A percentile compares a stretch with the other conserved stretches of the same genome.
Evolutionary conservation across 1,284 basidiomycete species (phyloP).

Genomic region (Mycena sp.): DNA sequence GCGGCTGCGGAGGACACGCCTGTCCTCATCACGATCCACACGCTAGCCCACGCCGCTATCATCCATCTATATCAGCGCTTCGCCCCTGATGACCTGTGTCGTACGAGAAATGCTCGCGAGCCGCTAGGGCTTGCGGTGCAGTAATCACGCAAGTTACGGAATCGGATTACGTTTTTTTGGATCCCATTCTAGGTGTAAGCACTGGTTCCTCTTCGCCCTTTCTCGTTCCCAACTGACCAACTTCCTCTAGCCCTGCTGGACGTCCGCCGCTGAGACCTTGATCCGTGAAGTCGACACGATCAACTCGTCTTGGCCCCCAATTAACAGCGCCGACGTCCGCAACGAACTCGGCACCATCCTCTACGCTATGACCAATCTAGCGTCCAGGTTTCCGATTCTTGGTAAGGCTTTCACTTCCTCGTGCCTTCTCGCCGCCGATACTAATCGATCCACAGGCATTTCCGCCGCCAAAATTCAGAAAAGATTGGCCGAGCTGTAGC

Average conservation of each 20-base stretch:
- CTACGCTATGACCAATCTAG: conserved; percentile 70
- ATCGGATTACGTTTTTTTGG: conserved; percentile 71
- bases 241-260: conserved; percentile 70
- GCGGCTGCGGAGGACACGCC: conserved; percentile 67
- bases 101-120: conserved; percentile 70
- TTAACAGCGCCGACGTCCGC: conserved; percentile 63
- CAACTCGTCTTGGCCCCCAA: conserved; percentile 66
- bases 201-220: neutral
- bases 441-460: conserved; percentile 33
- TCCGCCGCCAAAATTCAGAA: conserved; percentile 47
- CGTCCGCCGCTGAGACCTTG: conserved; percentile 69
- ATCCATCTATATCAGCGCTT: conserved; percentile 73
- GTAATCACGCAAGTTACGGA: conserved; percentile 70
- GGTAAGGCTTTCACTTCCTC: conserved; percentile 46
- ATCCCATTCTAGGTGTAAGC: conserved; percentile 78
- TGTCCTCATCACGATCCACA: conserved; percentile 67
- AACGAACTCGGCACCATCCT: conserved; percentile 68
- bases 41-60: conserved; percentile 71
- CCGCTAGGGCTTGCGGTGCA: conserved; percentile 64
- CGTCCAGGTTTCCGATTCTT: conserved; percentile 65
- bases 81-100: conserved; percentile 66
- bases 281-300: conserved; percentile 68
- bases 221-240: conserved; percentile 15
- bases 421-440: neutral
- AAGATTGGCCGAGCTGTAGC: conserved; percentile 49